Conservation (phyloP, 495 filamentous ascomycete species). For the Geoglossum glabrum region DNA sequence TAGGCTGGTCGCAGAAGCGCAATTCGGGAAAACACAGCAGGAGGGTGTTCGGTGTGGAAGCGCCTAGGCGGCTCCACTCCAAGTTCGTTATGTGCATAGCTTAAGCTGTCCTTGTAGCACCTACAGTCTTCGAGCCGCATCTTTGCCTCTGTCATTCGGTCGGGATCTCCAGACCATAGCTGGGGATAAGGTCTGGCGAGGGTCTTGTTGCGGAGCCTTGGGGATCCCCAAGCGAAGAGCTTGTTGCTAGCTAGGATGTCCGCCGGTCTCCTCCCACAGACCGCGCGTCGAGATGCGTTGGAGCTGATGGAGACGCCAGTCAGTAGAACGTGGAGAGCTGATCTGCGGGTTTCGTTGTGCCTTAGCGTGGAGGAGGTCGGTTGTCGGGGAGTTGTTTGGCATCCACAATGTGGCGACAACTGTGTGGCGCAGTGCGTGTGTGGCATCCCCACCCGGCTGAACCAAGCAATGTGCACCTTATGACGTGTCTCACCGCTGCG, state of each 20-base stretch:
- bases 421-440: not conserved
- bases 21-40: not conserved
- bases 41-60: not conserved
- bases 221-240: not conserved
- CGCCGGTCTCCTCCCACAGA: not conserved
- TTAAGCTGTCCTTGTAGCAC: slow-evolving; percentile 10
- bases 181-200: slow-evolving; percentile 6
- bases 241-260: not conserved
- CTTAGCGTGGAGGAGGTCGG: slow-evolving; percentile 5
- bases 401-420: not conserved
- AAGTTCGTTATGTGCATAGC: not conserved
- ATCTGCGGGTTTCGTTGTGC: slow-evolving; percentile 1
- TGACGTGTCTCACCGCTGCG: not conserved
- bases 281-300: not conserved
- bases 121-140: slow-evolving; percentile 78
- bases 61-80: not conserved
- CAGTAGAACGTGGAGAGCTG: not conserved
- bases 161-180: slow-evolving; percentile 25
- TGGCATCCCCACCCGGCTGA: not conserved
- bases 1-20: not conserved
- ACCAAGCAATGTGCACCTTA: not conserved
- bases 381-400: not conserved
- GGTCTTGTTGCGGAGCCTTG: not conserved
- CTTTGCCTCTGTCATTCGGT: slow-evolving; percentile 57
- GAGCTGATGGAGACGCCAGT: not conserved